These are phyloP conservation scores for Recurvomyces mirabilis DNA, from an alignment of 495 filamentous ascomycete genomes.

Conservation along the genomic window DNA sequence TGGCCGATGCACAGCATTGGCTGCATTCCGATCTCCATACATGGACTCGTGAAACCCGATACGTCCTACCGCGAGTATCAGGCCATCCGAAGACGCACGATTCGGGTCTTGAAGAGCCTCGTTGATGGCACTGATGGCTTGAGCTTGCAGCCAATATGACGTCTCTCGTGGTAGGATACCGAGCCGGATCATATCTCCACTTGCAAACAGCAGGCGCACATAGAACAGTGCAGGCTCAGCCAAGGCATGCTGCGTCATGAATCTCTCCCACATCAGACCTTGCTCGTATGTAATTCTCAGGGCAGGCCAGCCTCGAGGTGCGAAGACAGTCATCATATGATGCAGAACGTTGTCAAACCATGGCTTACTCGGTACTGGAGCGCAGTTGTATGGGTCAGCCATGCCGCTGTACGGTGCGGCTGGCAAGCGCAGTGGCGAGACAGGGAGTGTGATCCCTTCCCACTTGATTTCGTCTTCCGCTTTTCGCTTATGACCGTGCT, in stretches of 20 bases:
- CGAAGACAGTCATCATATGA: conserved; percentile 17
- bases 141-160: conserved; percentile 7
- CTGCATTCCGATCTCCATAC: conserved; percentile 9
- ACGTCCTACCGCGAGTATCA: conserved; percentile 16
- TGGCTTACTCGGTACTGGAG: conserved; percentile 12
- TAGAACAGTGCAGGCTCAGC: conserved; percentile 16
- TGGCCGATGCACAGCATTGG: conserved; percentile 10
- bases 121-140: conserved; percentile 14
- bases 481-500: not conserved
- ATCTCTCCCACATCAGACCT: conserved; percentile 13
- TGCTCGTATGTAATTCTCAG: conserved; percentile 12
- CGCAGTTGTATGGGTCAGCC: conserved; percentile 15
- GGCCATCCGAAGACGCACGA: conserved; percentile 9
- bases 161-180: conserved; percentile 3
- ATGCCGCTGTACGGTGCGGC: not conserved
- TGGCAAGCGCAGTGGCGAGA: conserved; percentile 5
- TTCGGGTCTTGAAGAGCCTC: conserved; percentile 12
- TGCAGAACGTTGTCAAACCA: conserved; percentile 14
- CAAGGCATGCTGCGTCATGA: conserved; percentile 15
- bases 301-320: conserved; percentile 16
- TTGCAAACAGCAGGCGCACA: conserved; percentile 12
- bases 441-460: conserved; percentile 1
- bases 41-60: conserved; percentile 13
- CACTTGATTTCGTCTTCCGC: conserved; percentile 5
- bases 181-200: conserved; percentile 10